Base-by-base conservation (phyloP, 2,329 filamentous ascomycete species). In the Lasiodiplodia citricola region DNA sequence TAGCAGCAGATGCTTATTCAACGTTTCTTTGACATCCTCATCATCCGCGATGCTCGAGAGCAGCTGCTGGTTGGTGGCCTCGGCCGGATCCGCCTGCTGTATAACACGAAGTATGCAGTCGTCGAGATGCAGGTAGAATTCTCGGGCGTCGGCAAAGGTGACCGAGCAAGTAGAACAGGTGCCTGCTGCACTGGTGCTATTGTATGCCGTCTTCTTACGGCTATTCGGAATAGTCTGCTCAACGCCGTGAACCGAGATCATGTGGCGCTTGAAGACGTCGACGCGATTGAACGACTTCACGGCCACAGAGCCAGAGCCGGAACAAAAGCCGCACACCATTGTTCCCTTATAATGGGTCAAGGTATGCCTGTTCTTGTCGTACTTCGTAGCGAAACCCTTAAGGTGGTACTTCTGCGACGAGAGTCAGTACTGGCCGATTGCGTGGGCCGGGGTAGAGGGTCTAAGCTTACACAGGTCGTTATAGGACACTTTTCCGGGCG, bases 241-340 rank as follows among this genome's bases (percentile, higher is more conserved):
- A 44, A 97, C 94, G 28, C 91, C 92, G 78, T 97, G 94, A 3
- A 97, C 92, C 0, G 93, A 91, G 6, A 93, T 97, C 75, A 97
- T 82, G 79, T 97, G 94, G 70, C 94, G 88, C 87, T 97, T 97
- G 87, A 97, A 97, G 70, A 97, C 94, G 73, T 97, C 94, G 69
- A 94, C 94, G 68, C 94, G 89, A 83, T 97, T 97, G 79, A 97
- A 97, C 72, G 92, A 95, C 87, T 97, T 97, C 82, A 97, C 94
- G 1, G 92, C 91, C 8, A 93, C 88, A 4, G 93, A 95, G 4
- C 94, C 94, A 35, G 92, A 93, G 41, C 93, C 93, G 1, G 94
- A 93, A 75, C 94, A 97, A 83, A 97, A 97, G 37, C 93, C 94
- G 77, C 94, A 97, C 28, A 97, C 93, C 94, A 97, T 97, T 60